Evolutionary conservation across 371 early-diverging fungal genomes (phyloP), one percentile per base, ranked within the genome.

Genomic region (Mortierella sp.): DNA sequence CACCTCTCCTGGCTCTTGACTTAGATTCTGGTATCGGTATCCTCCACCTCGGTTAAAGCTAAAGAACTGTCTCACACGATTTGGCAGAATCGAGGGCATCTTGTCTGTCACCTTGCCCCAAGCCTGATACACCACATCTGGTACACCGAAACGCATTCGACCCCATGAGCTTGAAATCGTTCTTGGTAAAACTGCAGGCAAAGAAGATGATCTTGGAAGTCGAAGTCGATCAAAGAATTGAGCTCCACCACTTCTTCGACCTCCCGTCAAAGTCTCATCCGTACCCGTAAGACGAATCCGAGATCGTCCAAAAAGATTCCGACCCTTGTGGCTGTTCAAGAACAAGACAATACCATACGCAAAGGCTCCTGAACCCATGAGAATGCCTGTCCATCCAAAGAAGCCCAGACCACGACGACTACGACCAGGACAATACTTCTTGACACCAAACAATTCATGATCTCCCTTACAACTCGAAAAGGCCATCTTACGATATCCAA

Each of bases 401-500:
- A 55, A 88, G 51, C 55, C 84, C 9, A 86, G 58, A 0, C 75
- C 58, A 50, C 74, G 37, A n/a, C 75, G 23, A 81, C 87, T 60
- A 70, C 84, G 29, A 23, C 91, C 92, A 25, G 94, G 93, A 29
- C 95, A 94, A 81, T 84, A 86, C 55, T 84, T 84, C 67, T 91
- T 85, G 18, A 68, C 81, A 5, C 92, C 88, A 60, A 89, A 89
- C n/a, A 89, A 55, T 37, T 84, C 84, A 6, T 84, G 53, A 1
- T 91, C 92, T 25, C 87, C 90, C 57, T 70, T 74, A 64, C 95
- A 95, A 12, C 87, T 83, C 1, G 95, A 91, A 57, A 89, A 87
- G 28, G 95, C 90, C 65, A 90, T 92, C 75, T 90, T 90, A 59
- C 95, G 90, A 75, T 94, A 95, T 19, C 94, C 88, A 58, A 66